These are phyloP conservation scores for Hibiscus syriacus DNA, from an alignment of 345 rosid species.

Conservation along the genomic window DNA sequence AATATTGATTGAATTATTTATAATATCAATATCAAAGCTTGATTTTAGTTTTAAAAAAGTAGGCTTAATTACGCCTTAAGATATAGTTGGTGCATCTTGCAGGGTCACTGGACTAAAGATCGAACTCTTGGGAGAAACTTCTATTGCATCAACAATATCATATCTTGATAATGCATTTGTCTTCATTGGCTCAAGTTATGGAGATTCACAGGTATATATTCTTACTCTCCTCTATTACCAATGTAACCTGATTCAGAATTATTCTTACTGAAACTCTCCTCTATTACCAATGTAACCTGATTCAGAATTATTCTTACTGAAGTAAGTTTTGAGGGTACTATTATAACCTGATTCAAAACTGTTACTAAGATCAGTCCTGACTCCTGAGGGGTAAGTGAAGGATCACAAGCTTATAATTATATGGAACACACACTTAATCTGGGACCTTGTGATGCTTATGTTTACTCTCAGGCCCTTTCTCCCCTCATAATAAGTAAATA, in stretches of 20 bases:
- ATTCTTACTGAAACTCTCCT: not conserved
- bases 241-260: not conserved
- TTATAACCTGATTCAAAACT: too few species aligned
- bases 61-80: slow-evolving; percentile 5
- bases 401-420: not conserved
- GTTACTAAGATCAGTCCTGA: too few species aligned
- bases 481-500: not conserved
- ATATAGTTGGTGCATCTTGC: slow-evolving; percentile 14
- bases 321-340: too few species aligned
- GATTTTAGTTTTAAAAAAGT: not conserved
- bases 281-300: not conserved
- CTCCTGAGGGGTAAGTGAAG: not conserved
- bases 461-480: not conserved
- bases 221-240: not conserved
- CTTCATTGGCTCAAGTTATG: slow-evolving; percentile 86
- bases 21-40: not conserved
- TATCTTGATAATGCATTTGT: slow-evolving; percentile 85
- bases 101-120: slow-evolving; percentile 95
- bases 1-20: not conserved
- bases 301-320: not conserved
- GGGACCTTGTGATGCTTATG: not conserved
- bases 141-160: slow-evolving; percentile 84
- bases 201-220: slow-evolving; percentile 75
- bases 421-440: not conserved
- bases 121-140: slow-evolving; percentile 94